Conservation (phyloP, 2,329 filamentous ascomycete species). For the Aspergillus sp. region DNA sequence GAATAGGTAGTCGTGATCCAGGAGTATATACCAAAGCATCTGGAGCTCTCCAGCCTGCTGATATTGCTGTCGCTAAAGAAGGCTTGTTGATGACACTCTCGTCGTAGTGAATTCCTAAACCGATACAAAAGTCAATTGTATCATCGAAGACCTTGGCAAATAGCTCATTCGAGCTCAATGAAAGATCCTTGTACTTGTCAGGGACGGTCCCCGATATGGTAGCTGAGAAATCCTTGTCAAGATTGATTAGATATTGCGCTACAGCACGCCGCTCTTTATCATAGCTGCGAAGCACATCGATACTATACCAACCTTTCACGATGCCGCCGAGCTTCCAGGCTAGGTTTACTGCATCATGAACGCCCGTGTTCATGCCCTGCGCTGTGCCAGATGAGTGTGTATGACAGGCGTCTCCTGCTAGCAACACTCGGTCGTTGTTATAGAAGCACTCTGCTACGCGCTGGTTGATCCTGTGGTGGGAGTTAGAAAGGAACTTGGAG, state of each 20-base stretch:
- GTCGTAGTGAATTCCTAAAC: constrained; percentile 28
- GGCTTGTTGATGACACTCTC: constrained; percentile 18
- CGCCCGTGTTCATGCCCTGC: constrained; percentile 57
- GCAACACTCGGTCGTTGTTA: constrained; percentile 49
- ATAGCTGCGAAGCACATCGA: constrained; percentile 31
- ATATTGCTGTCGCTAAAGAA: neutral
- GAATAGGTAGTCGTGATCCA: constrained; percentile 3
- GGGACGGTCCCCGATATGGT: constrained; percentile 22
- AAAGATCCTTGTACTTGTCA: constrained; percentile 12
- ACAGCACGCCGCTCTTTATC: constrained; percentile 31
- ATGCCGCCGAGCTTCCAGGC: constrained; percentile 55
- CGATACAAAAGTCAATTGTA: constrained; percentile 29
- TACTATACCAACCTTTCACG: constrained; percentile 28
- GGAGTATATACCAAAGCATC: constrained; percentile 10
- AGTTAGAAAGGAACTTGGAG: neutral
- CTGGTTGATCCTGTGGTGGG: constrained; percentile 38
- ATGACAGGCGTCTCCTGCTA: constrained; percentile 49
- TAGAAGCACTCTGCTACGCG: constrained; percentile 40
- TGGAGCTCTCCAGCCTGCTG: constrained; percentile 10
- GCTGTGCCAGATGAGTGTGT: constrained; percentile 55
- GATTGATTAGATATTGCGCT: constrained; percentile 33
- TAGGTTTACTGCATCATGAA: constrained; percentile 55
- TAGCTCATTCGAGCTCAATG: constrained; percentile 24
- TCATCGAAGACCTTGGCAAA: constrained; percentile 26
- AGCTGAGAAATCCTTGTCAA: constrained; percentile 29